Evolutionary conservation across 352 stramenopile genomes (phyloP), one percentile per base, ranked within the genome.

Genomic region (Phytophthora syringae): DNA sequence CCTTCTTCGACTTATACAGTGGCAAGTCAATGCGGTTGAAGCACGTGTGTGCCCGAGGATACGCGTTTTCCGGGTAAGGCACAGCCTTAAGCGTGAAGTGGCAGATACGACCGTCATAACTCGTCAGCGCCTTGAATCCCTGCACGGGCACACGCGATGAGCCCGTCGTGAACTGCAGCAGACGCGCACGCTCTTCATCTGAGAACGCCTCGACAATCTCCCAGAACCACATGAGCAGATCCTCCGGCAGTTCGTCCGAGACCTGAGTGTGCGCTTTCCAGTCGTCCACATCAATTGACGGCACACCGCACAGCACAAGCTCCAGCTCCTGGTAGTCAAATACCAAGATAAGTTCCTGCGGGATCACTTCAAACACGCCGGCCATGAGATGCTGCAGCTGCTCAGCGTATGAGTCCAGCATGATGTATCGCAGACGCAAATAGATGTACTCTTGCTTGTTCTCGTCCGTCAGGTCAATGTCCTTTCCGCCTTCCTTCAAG

Each of bases 381-480:
- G 82, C 82, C 78, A 96, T 92, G 27, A 96, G 52, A 56, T 93
- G 95, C 64, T 96, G 93, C 25, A 99, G 73, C 61, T 99, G 96
- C 61, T 97, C 86, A 13, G 82, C 80, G 47, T 99, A 97, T 42
- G 93, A 89, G 63, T 97, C 96, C 51, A 99, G 81, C 72, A 99
- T 88, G 58, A 97, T 93, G 81, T 99, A 98, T 56, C 97, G 97
- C 34, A 99, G 77, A 39, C 87, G 91, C 53, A 98, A 72, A 58
- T 98, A 94, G 16, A 99, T 85, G 80, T 98, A 99, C 77, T 99
- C 93, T 22, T 96, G 88, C 67, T 99, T 96, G 86, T 99, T 99
- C 28, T 98, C 94, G 65, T 99, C 97, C n/a, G 90, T 95, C n/a
- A 96, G 62, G 0, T 90, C 77, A 39, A 95, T 93, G 54, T 93